Base-by-base conservation (phyloP, 805 yeast genomes). In the Lipomyces mesembrius region DNA sequence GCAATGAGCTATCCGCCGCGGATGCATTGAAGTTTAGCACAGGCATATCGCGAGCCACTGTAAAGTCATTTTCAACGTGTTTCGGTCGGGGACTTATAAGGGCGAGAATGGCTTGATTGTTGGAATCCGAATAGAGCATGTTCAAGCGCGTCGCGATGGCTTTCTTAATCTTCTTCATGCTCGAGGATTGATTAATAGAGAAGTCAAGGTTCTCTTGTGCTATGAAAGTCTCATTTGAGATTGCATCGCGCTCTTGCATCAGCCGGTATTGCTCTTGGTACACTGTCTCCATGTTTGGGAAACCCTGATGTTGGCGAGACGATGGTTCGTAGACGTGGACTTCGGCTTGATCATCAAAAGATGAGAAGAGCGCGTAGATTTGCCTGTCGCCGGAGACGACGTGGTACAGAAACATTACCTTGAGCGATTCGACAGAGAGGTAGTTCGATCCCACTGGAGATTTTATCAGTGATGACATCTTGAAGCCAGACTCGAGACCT, bases 401-500 rank as follows among this genome's bases (percentile, higher is more conserved):
- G 74, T 92, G 97, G 46, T 89, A 80, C 61, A 92, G 74, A 73
- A 89, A 90, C 3, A 88, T 78, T 11, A 88, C 79, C 25, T 62
- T 59, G 29, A 70, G 14, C 5, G 53, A 3, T 2, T 32, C 63
- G 11, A 51, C 85, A 60, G 80, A 78, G 70, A 92, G 78, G 73
- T 92, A 91, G 55, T 80, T 77, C 2, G 80, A 82, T 14, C 84
- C 75, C 4, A 85, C 84, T 5, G 57, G 60, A 29, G 34, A 58
- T 52, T 61, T 59, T 3, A 63, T 49, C 52, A 78, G 59, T 9
- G 65, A 51, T 39, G 65, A 25, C 64, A 84, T 74, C 14, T 89
- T 86, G 77, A 96, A 96, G 0, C 99, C 99, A 66, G 84, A 83
- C 72, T 91, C 92, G 65, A 95, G 79, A 35, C 97, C 96, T 73